Base-by-base conservation (phyloP, 495 filamentous ascomycete species). In the Penicillium coprophilum region DNA sequence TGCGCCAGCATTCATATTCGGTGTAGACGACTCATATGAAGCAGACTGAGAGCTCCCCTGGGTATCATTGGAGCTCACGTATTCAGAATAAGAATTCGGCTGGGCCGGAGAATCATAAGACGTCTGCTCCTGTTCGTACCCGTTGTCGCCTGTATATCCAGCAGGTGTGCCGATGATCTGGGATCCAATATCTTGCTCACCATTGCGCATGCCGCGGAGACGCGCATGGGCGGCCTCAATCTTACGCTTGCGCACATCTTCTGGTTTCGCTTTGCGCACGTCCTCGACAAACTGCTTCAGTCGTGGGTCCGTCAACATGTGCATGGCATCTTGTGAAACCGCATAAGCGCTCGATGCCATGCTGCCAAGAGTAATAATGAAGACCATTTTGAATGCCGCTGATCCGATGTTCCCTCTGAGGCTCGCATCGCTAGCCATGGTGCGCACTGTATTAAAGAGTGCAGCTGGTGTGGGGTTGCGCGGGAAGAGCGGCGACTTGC, bases 161-260 rank as follows among this genome's bases (percentile, higher is more conserved):
- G 34, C 41, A n/a, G 45, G 19, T 8, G n/a, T 5, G 21, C 28
- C 49, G 17, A 57, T 23, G 12, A 66, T 47, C 28, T 57, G 45
- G 2, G 27, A n/a, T 10, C 50, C 34, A 6, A 63, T 49, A 41
- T 34, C 39, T 38, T 44, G 32, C 43, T 53, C 61, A 23, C 55
- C 57, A 9, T 8, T 30, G n/a, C 57, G 51, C 39, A 38, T n/a
- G 7, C 32, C 50, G n/a, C 51, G 52, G 4, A 44, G 20, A 3
- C 57, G 50, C 46, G 68, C 64, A 17, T 9, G 40, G 3, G 57
- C 56, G 17, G 60, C 46, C 34, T 66, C 52, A 2, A 63, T 4
- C 50, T 63, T 66, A 31, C 67, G 64, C 50, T 57, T 63, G 17
- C 55, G 60, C 27, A 68, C 44, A 9, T 69, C 71, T 46, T 69